Evolutionary conservation across 306 rosid genomes (phyloP).

Genomic region (Ziziphus jujuba): DNA sequence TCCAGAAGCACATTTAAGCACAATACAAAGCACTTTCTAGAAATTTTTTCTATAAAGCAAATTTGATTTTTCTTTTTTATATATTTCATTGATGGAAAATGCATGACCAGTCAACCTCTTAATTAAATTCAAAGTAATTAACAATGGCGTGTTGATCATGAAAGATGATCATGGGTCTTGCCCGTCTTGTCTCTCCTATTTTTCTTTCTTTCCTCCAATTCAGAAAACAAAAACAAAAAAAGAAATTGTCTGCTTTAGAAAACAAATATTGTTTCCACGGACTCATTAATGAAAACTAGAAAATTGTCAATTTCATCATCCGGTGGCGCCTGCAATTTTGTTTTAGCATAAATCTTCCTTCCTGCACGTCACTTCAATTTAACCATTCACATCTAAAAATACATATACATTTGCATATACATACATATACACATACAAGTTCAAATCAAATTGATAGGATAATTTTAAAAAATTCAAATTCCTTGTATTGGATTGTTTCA

Average conservation of each 20-base stretch:
- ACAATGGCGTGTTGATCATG: neutral
- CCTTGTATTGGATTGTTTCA: too few species aligned
- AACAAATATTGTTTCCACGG: conserved; percentile 4
- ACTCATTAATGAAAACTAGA: neutral
- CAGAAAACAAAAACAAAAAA: neutral
- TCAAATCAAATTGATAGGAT: too few species aligned
- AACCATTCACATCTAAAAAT: too few species aligned
- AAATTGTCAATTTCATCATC: conserved; percentile 9
- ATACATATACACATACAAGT: too few species aligned
- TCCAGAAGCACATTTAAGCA: too few species aligned
- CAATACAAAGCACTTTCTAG: too few species aligned
- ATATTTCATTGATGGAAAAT: neutral
- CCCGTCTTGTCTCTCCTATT: too few species aligned
- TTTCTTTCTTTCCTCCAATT: neutral
- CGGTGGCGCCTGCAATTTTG: conserved; percentile 6
- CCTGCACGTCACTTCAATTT: conserved; percentile 14
- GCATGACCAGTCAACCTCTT: conserved; percentile 14
- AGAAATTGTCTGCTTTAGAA: too few species aligned
- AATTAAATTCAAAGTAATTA: neutral
- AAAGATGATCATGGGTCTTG: conserved; percentile 12
- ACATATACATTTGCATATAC: too few species aligned
- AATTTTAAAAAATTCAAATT: too few species aligned
- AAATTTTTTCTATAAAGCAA: too few species aligned
- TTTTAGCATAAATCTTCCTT: neutral
- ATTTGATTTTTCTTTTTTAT: too few species aligned